phyloP scores from a whole-genome alignment of 495 filamentous ascomycete species.

The Penicillium daleae region DNA sequence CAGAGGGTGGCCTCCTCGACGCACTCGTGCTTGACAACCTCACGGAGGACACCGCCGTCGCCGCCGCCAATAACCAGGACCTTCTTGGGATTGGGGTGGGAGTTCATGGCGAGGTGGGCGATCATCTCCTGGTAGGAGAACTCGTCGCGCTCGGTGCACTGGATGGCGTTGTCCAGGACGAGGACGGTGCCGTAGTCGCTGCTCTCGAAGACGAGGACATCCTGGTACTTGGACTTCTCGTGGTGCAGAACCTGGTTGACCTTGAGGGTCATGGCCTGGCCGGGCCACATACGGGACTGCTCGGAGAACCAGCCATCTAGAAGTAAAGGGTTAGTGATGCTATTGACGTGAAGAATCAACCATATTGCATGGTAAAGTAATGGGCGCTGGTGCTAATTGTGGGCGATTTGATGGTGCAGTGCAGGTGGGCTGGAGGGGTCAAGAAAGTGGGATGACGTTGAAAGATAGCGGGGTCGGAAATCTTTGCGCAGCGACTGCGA shows the following conservation, averaged over 20 bases:
- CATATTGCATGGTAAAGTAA: neutral
- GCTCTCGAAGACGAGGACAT: conserved; percentile 97
- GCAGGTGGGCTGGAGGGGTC: conserved; percentile 23
- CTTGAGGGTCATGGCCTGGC: conserved; percentile 97
- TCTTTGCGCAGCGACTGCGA: neutral
- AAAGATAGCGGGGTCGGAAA: conserved; percentile 4
- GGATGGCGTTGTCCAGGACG: conserved; percentile 99
- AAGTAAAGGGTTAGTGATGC: conserved; percentile 9
- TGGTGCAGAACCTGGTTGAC: conserved; percentile 97
- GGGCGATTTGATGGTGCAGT: conserved; percentile 1
- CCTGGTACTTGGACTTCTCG: conserved; percentile 98
- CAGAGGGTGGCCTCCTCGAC: conserved; percentile 93
- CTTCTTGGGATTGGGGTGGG: conserved; percentile 96
- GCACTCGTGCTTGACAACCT: conserved; percentile 96
- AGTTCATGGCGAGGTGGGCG: conserved; percentile 97
- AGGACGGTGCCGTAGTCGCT: conserved; percentile 95
- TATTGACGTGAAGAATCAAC: conserved; percentile 1
- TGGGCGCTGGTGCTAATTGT: neutral
- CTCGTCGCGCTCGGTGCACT: conserved; percentile 97
- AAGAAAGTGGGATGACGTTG: conserved; percentile 10
- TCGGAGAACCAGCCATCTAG: conserved; percentile 99
- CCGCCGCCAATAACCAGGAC: conserved; percentile 97
- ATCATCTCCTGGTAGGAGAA: conserved; percentile 99
- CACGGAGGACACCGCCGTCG: conserved; percentile 94
- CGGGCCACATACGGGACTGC: conserved; percentile 97